phyloP scores from a whole-genome alignment of 148 eudicot genomes.

The Rhododendron simsii region DNA sequence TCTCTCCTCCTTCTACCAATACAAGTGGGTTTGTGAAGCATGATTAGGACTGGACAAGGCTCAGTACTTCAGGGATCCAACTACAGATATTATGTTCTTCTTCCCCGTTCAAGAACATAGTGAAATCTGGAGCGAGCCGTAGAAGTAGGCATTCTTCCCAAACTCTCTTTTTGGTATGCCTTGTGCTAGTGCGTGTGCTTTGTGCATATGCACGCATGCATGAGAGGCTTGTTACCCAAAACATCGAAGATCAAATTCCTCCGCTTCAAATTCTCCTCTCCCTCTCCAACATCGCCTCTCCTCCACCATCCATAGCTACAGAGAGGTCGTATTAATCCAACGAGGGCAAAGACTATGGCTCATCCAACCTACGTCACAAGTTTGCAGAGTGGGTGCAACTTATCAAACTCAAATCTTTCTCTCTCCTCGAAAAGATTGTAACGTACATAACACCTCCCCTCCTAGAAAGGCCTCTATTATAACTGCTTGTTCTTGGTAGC shows the following conservation, averaged over 20 bases:
- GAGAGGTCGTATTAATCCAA: neutral
- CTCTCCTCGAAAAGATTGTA: neutral
- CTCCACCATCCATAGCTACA: neutral
- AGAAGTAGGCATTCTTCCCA: neutral
- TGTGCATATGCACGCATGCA: neutral
- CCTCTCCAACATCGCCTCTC: neutral
- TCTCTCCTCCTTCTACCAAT: neutral
- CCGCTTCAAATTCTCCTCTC: neutral
- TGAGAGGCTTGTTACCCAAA: neutral
- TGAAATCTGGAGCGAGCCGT: neutral
- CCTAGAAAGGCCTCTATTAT: neutral
- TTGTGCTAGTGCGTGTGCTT: neutral
- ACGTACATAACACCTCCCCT: neutral
- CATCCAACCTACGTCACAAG: neutral
- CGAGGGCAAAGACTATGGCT: neutral
- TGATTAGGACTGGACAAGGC: neutral
- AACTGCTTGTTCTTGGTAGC: neutral
- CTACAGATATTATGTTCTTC: neutral
- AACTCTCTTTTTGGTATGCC: neutral
- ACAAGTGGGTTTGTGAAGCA: neutral
- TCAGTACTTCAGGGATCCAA: neutral
- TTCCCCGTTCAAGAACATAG: neutral
- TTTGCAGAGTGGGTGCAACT: neutral
- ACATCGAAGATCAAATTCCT: neutral
- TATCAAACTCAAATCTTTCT: neutral